These are phyloP conservation scores for Aspergillus coremiiformis DNA, from an alignment of 495 filamentous ascomycete species.

Conservation along the genomic window DNA sequence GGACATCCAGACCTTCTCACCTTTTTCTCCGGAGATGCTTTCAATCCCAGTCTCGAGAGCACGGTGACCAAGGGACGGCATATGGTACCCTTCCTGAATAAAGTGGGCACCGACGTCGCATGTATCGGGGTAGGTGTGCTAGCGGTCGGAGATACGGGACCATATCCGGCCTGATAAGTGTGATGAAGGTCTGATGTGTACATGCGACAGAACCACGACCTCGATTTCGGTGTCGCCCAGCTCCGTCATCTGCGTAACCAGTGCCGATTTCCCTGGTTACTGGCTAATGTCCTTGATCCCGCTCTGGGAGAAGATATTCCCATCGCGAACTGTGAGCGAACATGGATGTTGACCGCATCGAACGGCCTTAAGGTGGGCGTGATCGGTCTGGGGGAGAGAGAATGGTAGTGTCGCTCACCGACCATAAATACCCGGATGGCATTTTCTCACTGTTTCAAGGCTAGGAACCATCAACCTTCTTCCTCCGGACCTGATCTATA, in stretches of 20 bases:
- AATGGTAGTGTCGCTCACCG: conserved; percentile 38
- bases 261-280: conserved; percentile 82
- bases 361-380: conserved; percentile 82
- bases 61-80: conserved; percentile 81
- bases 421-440: background rate
- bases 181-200: conserved; percentile 3
- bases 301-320: conserved; percentile 61
- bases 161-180: background rate
- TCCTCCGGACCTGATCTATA: conserved; percentile 72
- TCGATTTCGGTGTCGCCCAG: conserved; percentile 85
- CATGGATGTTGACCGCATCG: conserved; percentile 63
- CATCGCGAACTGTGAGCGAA: conserved; percentile 61
- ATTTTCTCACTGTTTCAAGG: conserved; percentile 35
- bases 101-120: conserved; percentile 64
- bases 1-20: conserved; percentile 61
- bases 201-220: conserved; percentile 66
- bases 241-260: conserved; percentile 63
- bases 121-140: conserved; percentile 62
- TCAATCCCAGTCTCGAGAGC: conserved; percentile 82
- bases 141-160: background rate
- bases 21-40: conserved; percentile 86
- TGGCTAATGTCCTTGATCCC: conserved; percentile 78
- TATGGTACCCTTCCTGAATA: conserved; percentile 84
- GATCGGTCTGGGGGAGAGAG: conserved; percentile 72
- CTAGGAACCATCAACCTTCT: conserved; percentile 80